These are phyloP conservation scores for Sedum album DNA, from an alignment of 164 flowering plant genomes.

Conservation along the genomic window DNA sequence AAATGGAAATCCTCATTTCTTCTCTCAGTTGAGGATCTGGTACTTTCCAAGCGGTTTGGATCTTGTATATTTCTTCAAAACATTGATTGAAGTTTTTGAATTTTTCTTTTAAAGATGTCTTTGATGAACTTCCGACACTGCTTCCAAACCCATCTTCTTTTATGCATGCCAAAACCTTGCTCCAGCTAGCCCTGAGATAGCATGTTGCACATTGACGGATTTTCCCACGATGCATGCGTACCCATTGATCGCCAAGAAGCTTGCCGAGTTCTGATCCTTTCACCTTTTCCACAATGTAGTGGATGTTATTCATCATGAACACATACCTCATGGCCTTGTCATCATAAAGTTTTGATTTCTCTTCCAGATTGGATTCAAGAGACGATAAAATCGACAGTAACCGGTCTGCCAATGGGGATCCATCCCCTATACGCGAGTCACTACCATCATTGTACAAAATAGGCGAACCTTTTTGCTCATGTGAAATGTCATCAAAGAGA, in stretches of 20 bases:
- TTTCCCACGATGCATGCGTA: constrained; percentile 16
- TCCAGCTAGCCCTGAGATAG: constrained; percentile 20
- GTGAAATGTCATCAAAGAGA: constrained; percentile 7
- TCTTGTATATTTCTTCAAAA: constrained; percentile 23
- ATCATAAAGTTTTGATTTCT: constrained; percentile 16
- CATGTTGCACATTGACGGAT: constrained; percentile 16
- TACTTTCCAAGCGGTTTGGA: constrained; percentile 23
- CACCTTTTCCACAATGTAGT: constrained; percentile 18
- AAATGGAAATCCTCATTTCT: constrained; percentile 22
- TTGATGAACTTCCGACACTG: background rate
- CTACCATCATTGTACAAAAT: constrained; percentile 10
- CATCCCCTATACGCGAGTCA: constrained; percentile 10
- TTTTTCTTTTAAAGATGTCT: constrained; percentile 15
- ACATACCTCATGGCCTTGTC: constrained; percentile 16
- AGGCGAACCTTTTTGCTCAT: background rate
- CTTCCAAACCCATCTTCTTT: constrained; percentile 14
- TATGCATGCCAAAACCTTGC: constrained; percentile 16
- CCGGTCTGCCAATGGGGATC: constrained; percentile 10
- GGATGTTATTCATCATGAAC: constrained; percentile 20
- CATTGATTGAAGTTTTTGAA: constrained; percentile 20
- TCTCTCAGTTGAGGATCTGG: constrained; percentile 25
- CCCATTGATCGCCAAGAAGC: constrained; percentile 20
- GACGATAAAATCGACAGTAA: constrained; percentile 6
- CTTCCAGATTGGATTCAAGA: constrained; percentile 16
- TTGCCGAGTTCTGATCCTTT: constrained; percentile 15